Evolutionary conservation across 2,329 filamentous ascomycete genomes (phyloP).

Genomic region (Dothiorella sarmentorum): DNA sequence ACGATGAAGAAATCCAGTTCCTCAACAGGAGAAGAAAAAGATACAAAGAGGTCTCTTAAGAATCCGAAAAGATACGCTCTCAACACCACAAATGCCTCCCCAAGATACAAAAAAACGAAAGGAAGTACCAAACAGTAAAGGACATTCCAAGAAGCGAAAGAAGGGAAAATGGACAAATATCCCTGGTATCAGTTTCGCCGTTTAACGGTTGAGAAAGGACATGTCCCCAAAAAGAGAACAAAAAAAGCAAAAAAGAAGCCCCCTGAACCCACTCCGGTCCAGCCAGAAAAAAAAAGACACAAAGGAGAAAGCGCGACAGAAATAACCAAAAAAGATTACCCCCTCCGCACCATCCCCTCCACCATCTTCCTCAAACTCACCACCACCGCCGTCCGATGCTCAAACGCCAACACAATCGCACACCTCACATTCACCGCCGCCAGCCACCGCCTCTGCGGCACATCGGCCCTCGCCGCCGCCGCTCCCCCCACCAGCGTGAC

Average conservation of each 20-base stretch:
- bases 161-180: background rate
- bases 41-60: too few species aligned
- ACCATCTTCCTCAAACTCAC: constrained; percentile 24
- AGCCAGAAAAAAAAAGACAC: too few species aligned
- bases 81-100: too few species aligned
- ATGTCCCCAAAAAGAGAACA: too few species aligned
- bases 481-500: constrained; percentile 33
- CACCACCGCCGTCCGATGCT: constrained; percentile 33
- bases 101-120: too few species aligned
- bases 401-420: constrained; percentile 34
- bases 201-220: too few species aligned
- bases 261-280: too few species aligned
- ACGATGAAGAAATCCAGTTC: too few species aligned
- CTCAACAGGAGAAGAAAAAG: too few species aligned
- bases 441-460: constrained; percentile 28
- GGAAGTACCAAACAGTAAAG: too few species aligned
- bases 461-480: constrained; percentile 12
- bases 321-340: background rate
- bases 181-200: background rate
- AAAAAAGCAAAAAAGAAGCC: too few species aligned
- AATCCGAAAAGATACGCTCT: too few species aligned
- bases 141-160: background rate
- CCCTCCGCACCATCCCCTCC: background rate
- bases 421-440: constrained; percentile 31
- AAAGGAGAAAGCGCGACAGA: background rate